phyloP scores from a whole-genome alignment of 2,329 filamentous ascomycete genomes.

The Pseudodiploospora longispora region DNA sequence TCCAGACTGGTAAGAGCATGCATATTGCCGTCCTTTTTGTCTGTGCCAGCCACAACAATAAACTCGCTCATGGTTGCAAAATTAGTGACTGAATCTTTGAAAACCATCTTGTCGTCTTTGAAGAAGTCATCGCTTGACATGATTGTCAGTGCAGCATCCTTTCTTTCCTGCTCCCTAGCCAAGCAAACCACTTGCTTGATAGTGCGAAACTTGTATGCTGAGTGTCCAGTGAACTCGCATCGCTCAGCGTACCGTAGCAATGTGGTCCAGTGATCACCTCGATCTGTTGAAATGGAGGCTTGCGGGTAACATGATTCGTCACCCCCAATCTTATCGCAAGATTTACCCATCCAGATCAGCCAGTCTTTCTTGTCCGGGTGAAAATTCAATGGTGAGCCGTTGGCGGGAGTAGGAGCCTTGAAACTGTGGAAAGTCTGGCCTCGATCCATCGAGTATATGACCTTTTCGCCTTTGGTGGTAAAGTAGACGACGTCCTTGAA shows the following conservation, averaged over 20 bases:
- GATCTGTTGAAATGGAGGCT: constrained; percentile 70
- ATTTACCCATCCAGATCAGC: constrained; percentile 81
- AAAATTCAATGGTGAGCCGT: constrained; percentile 54
- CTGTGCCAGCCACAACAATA: constrained; percentile 76
- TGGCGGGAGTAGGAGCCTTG: constrained; percentile 52
- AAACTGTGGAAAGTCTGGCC: constrained; percentile 68
- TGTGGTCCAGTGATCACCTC: constrained; percentile 71
- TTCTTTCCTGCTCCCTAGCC: constrained; percentile 45
- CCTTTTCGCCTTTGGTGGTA: constrained; percentile 56
- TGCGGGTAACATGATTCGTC: constrained; percentile 58
- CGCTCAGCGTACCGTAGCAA: constrained; percentile 66
- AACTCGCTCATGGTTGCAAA: constrained; percentile 97
- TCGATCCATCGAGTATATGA: constrained; percentile 76
- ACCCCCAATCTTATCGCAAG: constrained; percentile 50
- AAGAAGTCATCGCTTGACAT: constrained; percentile 76
- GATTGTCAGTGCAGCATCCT: constrained; percentile 57
- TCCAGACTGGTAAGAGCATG: constrained; percentile 79
- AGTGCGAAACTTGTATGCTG: constrained; percentile 45
- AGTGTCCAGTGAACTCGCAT: constrained; percentile 77
- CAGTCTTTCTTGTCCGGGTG: constrained; percentile 81
- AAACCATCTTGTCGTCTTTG: constrained; percentile 43
- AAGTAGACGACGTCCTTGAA: constrained; percentile 84
- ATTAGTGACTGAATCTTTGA: constrained; percentile 57
- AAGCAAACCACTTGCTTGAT: constrained; percentile 53
- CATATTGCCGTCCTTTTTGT: constrained; percentile 59